These are phyloP conservation scores for Porphyrellus sp. DNA, from an alignment of 1,284 basidiomycete genomes.

Conservation along the genomic window DNA sequence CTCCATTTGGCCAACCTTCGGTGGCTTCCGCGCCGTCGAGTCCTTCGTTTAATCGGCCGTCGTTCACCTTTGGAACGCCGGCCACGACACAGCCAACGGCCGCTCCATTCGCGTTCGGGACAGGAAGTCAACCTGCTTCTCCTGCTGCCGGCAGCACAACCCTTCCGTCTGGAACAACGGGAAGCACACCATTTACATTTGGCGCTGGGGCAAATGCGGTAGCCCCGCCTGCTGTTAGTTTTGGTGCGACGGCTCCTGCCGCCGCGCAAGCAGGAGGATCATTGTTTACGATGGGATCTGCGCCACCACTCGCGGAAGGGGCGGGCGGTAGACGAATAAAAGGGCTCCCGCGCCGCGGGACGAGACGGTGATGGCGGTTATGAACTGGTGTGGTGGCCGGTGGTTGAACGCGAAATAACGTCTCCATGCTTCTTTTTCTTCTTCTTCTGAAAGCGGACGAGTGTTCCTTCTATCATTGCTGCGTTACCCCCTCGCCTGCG, in stretches of 20 bases:
- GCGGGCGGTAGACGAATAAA: constrained; percentile 46
- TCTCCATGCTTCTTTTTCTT: constrained; percentile 5
- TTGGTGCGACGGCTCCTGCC: constrained; percentile 36
- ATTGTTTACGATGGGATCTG: constrained; percentile 58
- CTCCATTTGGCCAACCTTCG: constrained; percentile 44
- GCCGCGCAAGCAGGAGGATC: constrained; percentile 38
- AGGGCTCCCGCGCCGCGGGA: constrained; percentile 47
- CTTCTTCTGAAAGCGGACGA: constrained; percentile 12
- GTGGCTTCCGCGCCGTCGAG: constrained; percentile 50
- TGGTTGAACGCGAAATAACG: constrained; percentile 11
- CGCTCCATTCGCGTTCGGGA: constrained; percentile 33
- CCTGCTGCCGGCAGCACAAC: constrained; percentile 42
- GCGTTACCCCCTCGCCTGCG: constrained; percentile 16
- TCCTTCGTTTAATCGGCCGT: constrained; percentile 45
- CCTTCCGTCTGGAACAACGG: constrained; percentile 42
- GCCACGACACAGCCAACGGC: constrained; percentile 28
- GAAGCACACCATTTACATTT: constrained; percentile 39
- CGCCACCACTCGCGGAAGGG: constrained; percentile 38
- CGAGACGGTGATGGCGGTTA: constrained; percentile 23
- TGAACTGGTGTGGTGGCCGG: constrained; percentile 14
- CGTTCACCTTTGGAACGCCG: constrained; percentile 41
- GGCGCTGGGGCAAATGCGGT: constrained; percentile 30
- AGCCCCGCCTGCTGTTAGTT: constrained; percentile 39
- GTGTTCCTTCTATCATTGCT: constrained; percentile 7
- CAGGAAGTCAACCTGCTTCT: constrained; percentile 52